Base-by-base conservation (phyloP, 1,284 basidiomycete genomes). In the Boletus albobrunnescens region DNA sequence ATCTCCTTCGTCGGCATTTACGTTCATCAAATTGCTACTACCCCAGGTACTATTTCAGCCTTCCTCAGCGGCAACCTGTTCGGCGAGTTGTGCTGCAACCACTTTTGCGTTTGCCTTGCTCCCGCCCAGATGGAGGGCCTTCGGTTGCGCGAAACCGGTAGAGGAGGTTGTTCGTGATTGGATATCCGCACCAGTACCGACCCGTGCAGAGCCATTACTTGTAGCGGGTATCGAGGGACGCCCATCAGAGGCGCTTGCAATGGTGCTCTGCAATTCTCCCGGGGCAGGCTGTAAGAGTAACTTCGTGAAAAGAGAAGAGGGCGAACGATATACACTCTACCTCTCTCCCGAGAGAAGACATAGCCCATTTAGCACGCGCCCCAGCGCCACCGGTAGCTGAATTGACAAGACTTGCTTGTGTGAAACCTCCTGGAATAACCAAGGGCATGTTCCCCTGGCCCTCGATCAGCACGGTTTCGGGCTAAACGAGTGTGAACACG, bases 291-390 rank as follows among this genome's bases (percentile, higher is more conserved):
- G 22, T 8, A 3, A 24, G 40, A 9, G 5, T 19, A 26, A 5
- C 17, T 5, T 20, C 20, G 11, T 36, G 7, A 37, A 13, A 22
- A 32, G 12, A 36, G 9, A 24, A 10, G 4, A 12, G 4, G 4
- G 12, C n/a, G n/a, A 7, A 28, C 10, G 11, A 2, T 3, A 3
- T 20, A 4, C 6, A 41, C 33, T 58, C 36, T 51, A 84, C 85
- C 73, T 84, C 88, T 68, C 83, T 91, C 27, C 86, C 81, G 1
- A 96, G 62, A 0, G 88, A 91, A 5, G 91, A 87, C 49, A 95
- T 91, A 0, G 94, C 94, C 94, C 94, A 96, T 6, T 92, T 91
- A 10, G 94, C 94, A 7, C 97, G 71, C 13, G 86, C 87, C 12
- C 91, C 87, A 14, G 94, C 94, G 1, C 92, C 92, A 1, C 91